These are phyloP conservation scores for Corynascus novoguineensis DNA, from an alignment of 495 filamentous ascomycete species.

Conservation along the genomic window DNA sequence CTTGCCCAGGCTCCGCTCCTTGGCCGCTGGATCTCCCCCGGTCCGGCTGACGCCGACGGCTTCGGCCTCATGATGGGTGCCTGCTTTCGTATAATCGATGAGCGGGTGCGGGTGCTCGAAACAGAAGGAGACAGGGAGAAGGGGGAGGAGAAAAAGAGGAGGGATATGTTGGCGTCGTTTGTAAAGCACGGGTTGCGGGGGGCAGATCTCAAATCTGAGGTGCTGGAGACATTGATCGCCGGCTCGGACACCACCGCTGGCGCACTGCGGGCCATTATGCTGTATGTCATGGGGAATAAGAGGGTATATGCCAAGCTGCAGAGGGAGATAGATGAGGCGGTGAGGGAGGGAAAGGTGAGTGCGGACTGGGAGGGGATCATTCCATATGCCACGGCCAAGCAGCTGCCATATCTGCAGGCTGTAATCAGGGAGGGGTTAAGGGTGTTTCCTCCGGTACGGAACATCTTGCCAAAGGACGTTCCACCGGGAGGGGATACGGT, in stretches of 20 bases:
- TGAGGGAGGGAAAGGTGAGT: slow-evolving; percentile 3
- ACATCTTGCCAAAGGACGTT: slow-evolving; percentile 38
- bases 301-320: slow-evolving; percentile 49
- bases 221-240: slow-evolving; percentile 35
- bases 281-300: slow-evolving; percentile 46
- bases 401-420: slow-evolving; percentile 48
- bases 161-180: slow-evolving; percentile 43
- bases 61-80: slow-evolving; percentile 30
- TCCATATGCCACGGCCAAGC: slow-evolving; percentile 33
- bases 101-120: slow-evolving; percentile 26
- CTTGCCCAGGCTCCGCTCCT: slow-evolving; percentile 41
- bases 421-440: slow-evolving; percentile 46
- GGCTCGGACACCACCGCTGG: slow-evolving; percentile 60
- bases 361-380: slow-evolving; percentile 22
- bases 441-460: slow-evolving; percentile 34
- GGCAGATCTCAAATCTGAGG: slow-evolving; percentile 34
- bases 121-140: neutral
- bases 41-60: slow-evolving; percentile 38
- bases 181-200: slow-evolving; percentile 36
- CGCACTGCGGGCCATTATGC: slow-evolving; percentile 50
- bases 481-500: slow-evolving; percentile 43
- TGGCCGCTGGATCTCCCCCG: slow-evolving; percentile 43
- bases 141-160: neutral
- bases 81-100: slow-evolving; percentile 21
- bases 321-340: slow-evolving; percentile 48